phyloP scores from a whole-genome alignment of 257 asterid genomes.

The Solanum clarkiae region DNA sequence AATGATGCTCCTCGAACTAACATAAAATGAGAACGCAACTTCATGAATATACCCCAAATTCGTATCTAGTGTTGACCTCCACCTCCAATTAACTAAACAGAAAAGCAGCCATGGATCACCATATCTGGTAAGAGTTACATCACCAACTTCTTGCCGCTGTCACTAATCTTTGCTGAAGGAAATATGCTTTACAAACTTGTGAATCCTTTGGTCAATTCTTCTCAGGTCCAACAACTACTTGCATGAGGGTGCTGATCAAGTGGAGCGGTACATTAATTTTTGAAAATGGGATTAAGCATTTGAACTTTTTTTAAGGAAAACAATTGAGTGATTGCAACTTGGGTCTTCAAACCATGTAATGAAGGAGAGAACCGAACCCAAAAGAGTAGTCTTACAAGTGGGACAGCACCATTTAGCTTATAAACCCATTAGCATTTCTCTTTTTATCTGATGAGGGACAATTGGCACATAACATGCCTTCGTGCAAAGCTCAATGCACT shows the following conservation, averaged over 20 bases:
- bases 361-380: neutral
- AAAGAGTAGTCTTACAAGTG: too few species aligned
- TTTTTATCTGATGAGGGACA: too few species aligned
- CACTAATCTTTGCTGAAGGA: neutral
- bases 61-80: neutral
- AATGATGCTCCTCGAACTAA: neutral
- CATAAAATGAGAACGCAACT: neutral
- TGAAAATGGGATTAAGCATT: neutral
- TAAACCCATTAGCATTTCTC: too few species aligned
- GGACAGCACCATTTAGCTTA: too few species aligned
- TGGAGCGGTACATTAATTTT: neutral
- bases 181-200: neutral
- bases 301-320: neutral
- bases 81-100: neutral
- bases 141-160: neutral
- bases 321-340: neutral
- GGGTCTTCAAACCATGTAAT: neutral
- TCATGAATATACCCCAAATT: neutral
- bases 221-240: neutral
- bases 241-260: neutral
- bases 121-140: neutral
- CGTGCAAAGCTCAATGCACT: neutral
- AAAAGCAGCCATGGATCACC: conserved; percentile 3
- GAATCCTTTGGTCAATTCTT: neutral
- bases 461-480: neutral